Evolutionary conservation across 495 filamentous ascomycete genomes (phyloP).

Genomic region (Hypoxylon perforatum): DNA sequence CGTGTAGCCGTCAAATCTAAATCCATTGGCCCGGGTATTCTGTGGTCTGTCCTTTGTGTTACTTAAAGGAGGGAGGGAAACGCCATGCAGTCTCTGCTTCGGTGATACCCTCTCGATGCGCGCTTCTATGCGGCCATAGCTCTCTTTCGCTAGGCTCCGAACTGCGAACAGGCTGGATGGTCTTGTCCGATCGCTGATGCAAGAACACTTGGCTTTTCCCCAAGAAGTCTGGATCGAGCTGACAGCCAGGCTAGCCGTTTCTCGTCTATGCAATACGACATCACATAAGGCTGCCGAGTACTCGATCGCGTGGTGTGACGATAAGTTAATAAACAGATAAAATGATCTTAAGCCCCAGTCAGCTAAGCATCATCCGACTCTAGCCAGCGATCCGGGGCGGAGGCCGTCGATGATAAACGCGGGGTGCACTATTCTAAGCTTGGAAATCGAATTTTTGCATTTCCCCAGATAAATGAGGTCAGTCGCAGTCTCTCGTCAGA

Average conservation of each 20-base stretch:
- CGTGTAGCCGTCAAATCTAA: not conserved
- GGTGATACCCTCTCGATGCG: not conserved
- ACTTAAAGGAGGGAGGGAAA: not conserved
- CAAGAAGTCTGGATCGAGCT: slow-evolving; percentile 20
- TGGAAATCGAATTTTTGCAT: not conserved
- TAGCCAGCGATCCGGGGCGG: not conserved
- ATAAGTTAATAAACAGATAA: slow-evolving; percentile 6
- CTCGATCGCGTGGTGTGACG: slow-evolving; percentile 1
- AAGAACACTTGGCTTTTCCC: slow-evolving; percentile 21
- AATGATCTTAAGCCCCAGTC: not conserved
- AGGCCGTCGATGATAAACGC: not conserved
- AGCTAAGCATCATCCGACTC: slow-evolving; percentile 1
- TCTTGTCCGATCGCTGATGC: slow-evolving; percentile 26
- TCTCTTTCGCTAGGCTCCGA: slow-evolving; percentile 37
- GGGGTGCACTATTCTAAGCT: not conserved
- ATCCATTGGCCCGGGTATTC: not conserved
- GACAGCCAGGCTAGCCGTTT: slow-evolving; percentile 15
- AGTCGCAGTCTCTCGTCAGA: not conserved
- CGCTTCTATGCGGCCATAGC: not conserved
- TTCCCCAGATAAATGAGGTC: slow-evolving; percentile 9
- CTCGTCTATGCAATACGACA: slow-evolving; percentile 35
- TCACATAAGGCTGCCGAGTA: slow-evolving; percentile 31
- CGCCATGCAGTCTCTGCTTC: not conserved
- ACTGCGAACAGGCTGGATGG: slow-evolving; percentile 20
- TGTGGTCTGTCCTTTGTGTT: too few species aligned